phyloP scores from a whole-genome alignment of 1,284 basidiomycete species.

The Pulchroboletus neoregius region DNA sequence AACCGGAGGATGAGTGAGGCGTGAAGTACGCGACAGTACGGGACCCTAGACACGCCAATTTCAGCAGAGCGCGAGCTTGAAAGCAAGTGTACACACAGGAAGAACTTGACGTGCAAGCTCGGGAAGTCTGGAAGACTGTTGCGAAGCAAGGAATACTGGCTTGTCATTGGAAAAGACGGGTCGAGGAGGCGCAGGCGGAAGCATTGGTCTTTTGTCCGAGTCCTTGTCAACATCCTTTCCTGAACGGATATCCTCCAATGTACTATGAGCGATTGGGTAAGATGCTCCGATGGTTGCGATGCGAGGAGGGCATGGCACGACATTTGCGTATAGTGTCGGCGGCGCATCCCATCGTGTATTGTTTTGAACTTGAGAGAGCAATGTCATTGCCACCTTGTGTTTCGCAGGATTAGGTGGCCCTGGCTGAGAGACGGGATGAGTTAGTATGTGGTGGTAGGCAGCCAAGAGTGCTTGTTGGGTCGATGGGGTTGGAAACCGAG shows the following conservation, averaged over 20 bases:
- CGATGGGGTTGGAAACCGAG: constrained; percentile 40
- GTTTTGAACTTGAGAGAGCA: constrained; percentile 53
- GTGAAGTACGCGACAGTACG: constrained; percentile 57
- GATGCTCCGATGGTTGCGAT: constrained; percentile 34
- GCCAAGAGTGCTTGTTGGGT: constrained; percentile 58
- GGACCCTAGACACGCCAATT: constrained; percentile 19
- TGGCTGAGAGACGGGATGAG: constrained; percentile 45
- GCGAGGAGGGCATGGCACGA: constrained; percentile 51
- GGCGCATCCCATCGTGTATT: constrained; percentile 63
- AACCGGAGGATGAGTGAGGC: constrained; percentile 58
- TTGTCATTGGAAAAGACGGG: constrained; percentile 50
- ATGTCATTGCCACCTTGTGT: constrained; percentile 66
- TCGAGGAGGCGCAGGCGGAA: constrained; percentile 51
- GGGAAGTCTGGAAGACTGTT: constrained; percentile 45
- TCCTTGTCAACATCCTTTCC: constrained; percentile 32
- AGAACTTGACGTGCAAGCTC: constrained; percentile 58
- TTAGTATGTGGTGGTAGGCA: constrained; percentile 63
- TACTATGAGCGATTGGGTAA: constrained; percentile 27
- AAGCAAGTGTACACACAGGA: constrained; percentile 44
- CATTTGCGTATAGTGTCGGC: constrained; percentile 55
- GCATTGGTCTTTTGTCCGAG: constrained; percentile 42
- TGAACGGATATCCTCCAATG: constrained; percentile 22
- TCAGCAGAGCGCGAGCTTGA: neutral
- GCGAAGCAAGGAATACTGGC: constrained; percentile 29
- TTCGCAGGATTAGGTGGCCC: constrained; percentile 49